Percentiles rank a stretch among this genome's conserved stretches.
phyloP scores from a whole-genome alignment of 1,139 yeast genomes.

The Yamadazyma dushanensis region DNA sequence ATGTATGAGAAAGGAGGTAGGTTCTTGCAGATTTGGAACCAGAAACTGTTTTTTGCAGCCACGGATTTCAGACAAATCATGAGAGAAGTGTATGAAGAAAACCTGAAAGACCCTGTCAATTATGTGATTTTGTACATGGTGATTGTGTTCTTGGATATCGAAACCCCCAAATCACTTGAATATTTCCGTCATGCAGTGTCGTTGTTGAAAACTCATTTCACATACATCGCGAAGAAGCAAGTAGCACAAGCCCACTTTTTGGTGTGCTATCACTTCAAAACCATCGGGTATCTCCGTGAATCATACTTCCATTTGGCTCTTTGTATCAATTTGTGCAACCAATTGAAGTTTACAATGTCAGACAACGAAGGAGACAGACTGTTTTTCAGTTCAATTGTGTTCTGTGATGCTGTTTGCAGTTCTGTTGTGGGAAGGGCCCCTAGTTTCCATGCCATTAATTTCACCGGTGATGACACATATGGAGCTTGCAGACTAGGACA shows the following conservation, averaged over 20 bases:
- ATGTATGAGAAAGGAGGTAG: background rate
- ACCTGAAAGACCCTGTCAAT: conserved; percentile 4
- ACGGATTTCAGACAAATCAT: background rate
- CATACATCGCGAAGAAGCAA: background rate
- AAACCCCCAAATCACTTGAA: background rate
- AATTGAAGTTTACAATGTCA: conserved; percentile 22
- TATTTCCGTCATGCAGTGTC: conserved; percentile 9
- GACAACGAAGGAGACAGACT: background rate
- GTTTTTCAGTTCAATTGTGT: conserved; percentile 3
- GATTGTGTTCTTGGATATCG: conserved; percentile 4
- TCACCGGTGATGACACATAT: too few relatives aligned
- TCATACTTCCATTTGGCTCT: conserved; percentile 38
- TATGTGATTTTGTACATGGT: conserved; percentile 14
- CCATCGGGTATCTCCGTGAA: conserved; percentile 37
- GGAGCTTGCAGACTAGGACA: background rate
- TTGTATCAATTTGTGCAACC: conserved; percentile 27
- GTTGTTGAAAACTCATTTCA: conserved; percentile 1
- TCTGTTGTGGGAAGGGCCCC: conserved; percentile 8
- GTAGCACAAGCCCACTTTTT: conserved; percentile 38
- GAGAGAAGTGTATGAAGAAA: conserved; percentile 1
- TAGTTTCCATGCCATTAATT: conserved; percentile 2
- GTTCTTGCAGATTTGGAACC: background rate
- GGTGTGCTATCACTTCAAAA: conserved; percentile 38
- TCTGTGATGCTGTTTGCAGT: conserved; percentile 10
- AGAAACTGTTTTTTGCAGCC: background rate